Evolutionary conservation across 768 basidiomycete species (phyloP), one percentile per base, ranked within the genome.

Genomic region (Myochromella boudieri): DNA sequence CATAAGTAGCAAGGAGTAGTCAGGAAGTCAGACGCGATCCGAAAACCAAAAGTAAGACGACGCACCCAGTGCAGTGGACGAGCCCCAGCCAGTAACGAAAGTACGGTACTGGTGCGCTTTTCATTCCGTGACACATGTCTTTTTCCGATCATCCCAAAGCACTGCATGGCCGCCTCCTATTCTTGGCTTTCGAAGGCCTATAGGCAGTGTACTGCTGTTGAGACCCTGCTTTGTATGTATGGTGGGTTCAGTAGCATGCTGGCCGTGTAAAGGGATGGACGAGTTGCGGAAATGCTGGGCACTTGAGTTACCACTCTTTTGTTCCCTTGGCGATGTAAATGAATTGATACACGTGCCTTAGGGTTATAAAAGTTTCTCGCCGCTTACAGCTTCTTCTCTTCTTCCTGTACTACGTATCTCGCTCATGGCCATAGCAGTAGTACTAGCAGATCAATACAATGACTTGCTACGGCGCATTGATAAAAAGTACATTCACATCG

Each of bases 61-160:
- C 60, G 57, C 62, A 71, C 66, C 69, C 69, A 69, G 63, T 51
- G 60, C 64, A 68, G 63, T 62, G 69, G 71, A 64, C 61, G 55
- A 53, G 42, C 38, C 53, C 48, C 54, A n/a, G 52, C 52, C 53
- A 52, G 59, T 52, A 56, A 60, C 59, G 70, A 68, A 71, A 70
- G 68, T 64, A 62, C 59, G 59, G 65, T 64, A 58, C 56, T n/a
- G 69, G 69, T 72, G 69, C 59, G 44, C 37, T 37, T 59, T 56
- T 58, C 48, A 51, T 55, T 58, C 51, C 40, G 29, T 55, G 54
- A 52, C 54, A 40, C 38, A 44, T 54, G 37, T 42, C 45, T 44
- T 34, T 43, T 31, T 22, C 52, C 40, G 48, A 49, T 53, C 48
- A 42, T 37, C 8, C 29, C 8, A 8, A n/a, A n/a, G n/a, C 29